Base-by-base conservation (phyloP, 371 early-diverging fungal genomes). In the Sporodiniella umbellata region DNA sequence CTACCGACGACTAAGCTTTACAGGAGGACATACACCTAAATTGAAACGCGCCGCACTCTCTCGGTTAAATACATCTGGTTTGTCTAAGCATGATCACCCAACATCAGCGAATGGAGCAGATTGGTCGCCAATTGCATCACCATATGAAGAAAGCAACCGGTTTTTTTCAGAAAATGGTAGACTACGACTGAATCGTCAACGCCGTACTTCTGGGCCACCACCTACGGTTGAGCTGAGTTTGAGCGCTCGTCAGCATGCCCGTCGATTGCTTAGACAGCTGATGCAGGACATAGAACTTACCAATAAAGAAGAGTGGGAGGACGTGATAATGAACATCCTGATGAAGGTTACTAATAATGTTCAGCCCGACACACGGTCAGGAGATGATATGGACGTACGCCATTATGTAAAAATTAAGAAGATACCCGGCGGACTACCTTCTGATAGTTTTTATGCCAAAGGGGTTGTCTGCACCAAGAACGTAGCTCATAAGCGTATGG, bases 381-480 rank as follows among this genome's bases (percentile, higher is more conserved):
- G 92, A 24, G 94, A 94, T 54, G 80, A 79, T 51, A 93, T 94
- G 74, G 96, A 96, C 60, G 82, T 95, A 18, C 81, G 93, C 15
- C 87, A 89, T 23, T 93, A 90, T 52, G 87, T 98, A 51, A 95
- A 95, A 58, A 89, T 97, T 64, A 98, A 98, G 64, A 88, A 87
- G 54, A 88, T 97, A 14, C 92, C 96, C 0, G 96, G 96, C 10
- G 96, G 94, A 0, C 14, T 62, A 15, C 91, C 93, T 0, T 48
- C 66, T 14, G 92, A 94, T 56, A 86, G 89, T 33, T 81, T 86
- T 46, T 95, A 90, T 64, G 80, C 96, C 25, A 74, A 85, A 35
- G 95, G 93, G 1, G 81, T 94, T 0, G 93, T 95, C 14, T 93
- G 87, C 58, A 82, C 93, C n/a, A 95, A 95, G 61, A 88, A 89